phyloP scores from a whole-genome alignment of 1,284 basidiomycete species.

The Sutorius eximius region DNA sequence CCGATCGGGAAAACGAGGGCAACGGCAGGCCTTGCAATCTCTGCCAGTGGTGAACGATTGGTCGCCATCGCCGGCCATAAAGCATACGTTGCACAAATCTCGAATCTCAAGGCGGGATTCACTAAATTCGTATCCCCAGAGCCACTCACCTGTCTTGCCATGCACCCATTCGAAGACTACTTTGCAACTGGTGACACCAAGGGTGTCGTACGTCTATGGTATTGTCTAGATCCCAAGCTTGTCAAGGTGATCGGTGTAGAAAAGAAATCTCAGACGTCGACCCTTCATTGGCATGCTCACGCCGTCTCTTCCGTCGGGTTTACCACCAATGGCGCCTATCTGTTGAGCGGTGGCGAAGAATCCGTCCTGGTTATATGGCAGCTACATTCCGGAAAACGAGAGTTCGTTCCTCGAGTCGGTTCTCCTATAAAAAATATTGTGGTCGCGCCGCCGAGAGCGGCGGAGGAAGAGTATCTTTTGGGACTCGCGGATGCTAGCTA shows the following conservation, averaged over 20 bases:
- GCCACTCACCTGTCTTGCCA: conserved; percentile 81
- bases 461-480: conserved; percentile 87
- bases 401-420: conserved; percentile 92
- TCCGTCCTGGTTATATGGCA: conserved; percentile 97
- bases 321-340: conserved; percentile 87
- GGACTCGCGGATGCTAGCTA: conserved; percentile 84
- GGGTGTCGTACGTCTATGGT: conserved; percentile 90
- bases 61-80: conserved; percentile 81
- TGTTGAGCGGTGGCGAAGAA: conserved; percentile 96
- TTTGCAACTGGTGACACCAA: conserved; percentile 92
- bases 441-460: conserved; percentile 44
- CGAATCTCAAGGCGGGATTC: conserved; percentile 64
- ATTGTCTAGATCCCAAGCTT: conserved; percentile 73
- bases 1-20: conserved; percentile 70
- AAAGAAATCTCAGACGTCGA: conserved; percentile 79
- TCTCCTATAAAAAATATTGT: conserved; percentile 80
- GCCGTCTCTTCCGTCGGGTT: conserved; percentile 89
- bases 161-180: conserved; percentile 89
- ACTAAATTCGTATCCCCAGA: conserved; percentile 85
- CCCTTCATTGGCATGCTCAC: conserved; percentile 97
- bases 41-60: conserved; percentile 79
- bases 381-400: conserved; percentile 79
- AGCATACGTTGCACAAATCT: conserved; percentile 71
- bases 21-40: conserved; percentile 67
- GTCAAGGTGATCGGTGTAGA: conserved; percentile 58